Base-by-base conservation (phyloP, 768 basidiomycete species). In the Serendipita vermifera region DNA sequence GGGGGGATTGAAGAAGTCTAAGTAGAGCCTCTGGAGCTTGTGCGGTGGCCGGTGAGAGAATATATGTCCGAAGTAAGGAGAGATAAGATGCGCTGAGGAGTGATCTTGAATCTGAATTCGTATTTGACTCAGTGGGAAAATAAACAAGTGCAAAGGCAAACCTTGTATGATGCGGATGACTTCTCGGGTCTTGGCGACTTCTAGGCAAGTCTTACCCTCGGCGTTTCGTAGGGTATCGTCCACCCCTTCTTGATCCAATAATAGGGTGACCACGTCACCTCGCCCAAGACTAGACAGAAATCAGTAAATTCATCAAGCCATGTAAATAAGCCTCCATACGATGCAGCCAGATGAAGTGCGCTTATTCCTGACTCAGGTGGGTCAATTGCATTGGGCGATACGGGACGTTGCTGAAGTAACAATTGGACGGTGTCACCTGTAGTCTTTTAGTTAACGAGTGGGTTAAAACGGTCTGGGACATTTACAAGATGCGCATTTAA, bases 401-500 rank as follows among this genome's bases (percentile, higher is more conserved):
- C 86, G 20, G 82, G 78, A 35, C 83, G 77, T 64, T 89, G 79
- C 0, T 79, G 77, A 27, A 89, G 73, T 11, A 89, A 71, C 0
- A 88, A 69, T 9, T 77, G 67, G 13, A 89, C 75, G 0, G 86
- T 90, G 41, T 83, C 78, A 38, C 68, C 84, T 85, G 58, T 11
- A 14, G 17, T 31, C 24, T 36, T 1, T 5, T n/a, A 59, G 48
- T 46, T 41, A 54, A 35, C 27, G 38, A 57, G 43, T 15, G 14
- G 29, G 33, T 32, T n/a, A 14, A 32, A n/a, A 13, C 31, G 13
- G 22, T 14, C 26, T 6, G 3, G 38, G 41, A 5, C n/a, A 70
- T 80, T 22, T 62, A 85, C 85, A 75, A 7, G 82, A 81, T 57
- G 78, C 86, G 66, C 87, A 89, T 38, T 85, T 77, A n/a, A 90